Base-by-base conservation (phyloP, 225 moss, liverwort and hornwort genomes). In the Polytrichum formosum region DNA sequence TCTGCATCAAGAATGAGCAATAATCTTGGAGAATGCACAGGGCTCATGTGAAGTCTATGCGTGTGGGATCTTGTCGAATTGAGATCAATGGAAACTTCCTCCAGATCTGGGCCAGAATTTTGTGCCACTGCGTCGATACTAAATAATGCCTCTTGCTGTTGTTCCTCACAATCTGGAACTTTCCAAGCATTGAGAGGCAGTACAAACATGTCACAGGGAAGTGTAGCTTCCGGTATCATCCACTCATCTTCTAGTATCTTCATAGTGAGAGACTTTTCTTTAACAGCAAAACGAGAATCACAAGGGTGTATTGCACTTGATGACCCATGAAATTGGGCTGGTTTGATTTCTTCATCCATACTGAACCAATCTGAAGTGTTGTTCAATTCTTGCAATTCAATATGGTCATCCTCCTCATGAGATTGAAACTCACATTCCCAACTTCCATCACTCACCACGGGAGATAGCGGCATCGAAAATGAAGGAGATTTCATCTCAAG, bases 401-500 rank as follows among this genome's bases (percentile, higher is more conserved):
- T 69, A 70, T 72, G 72, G 56, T 79, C 81, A 70, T 56, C 60
- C 54, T 79, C 60, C 63, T 73, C 62, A 28, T 58, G 58, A 74
- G 26, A 73, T 53, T 73, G 65, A 64, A 81, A 70, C 61, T 33
- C 55, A 31, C 75, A 60, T 62, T 72, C 79, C 87, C 84, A 88
- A 55, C 79, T 88, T 73, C 70, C 84, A 65, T 84, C 84, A 73
- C 87, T 84, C 65, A 82, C 64, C 70, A 65, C 46, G 55, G 87
- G 84, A 55, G 84, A 88, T 53, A 68, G 79, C 64, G 79, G 35
- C 53, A 76, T 75, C 54, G 65, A 69, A 73, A 78, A 18, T 28
- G 67, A 30, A 55, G 72, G 70, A 4, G 56, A 30, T 6, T 70
- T 70, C 53, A 65, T 67, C 56, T 81, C 84, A 20, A 64, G 46